Evolutionary conservation across 1,284 basidiomycete genomes (phyloP).

Genomic region (Cystobasidiaceae sp.): DNA sequence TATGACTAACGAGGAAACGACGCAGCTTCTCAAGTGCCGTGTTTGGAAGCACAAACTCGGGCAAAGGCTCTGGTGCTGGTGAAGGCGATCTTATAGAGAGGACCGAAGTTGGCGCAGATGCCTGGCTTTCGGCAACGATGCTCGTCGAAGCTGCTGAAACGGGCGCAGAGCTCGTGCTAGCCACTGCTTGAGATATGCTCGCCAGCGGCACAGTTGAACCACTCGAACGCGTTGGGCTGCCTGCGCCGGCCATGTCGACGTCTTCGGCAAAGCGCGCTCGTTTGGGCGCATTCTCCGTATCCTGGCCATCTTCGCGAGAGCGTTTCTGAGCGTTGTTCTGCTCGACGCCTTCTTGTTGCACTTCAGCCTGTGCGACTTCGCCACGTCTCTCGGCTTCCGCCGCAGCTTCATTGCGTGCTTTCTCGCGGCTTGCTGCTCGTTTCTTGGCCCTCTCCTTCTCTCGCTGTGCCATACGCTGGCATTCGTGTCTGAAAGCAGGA

Average conservation of each 20-base stretch:
- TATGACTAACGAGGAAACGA: conserved; percentile 53
- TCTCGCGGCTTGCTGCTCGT: conserved; percentile 49
- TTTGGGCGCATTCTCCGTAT: conserved; percentile 32
- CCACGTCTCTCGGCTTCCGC: neutral
- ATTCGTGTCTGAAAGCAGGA: conserved; percentile 71
- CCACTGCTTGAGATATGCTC: neutral
- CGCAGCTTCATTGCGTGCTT: neutral
- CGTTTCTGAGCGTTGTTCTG: conserved; percentile 42
- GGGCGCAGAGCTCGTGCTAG: neutral
- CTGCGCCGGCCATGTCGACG: conserved; percentile 8
- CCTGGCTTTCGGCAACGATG: neutral
- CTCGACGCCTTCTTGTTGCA: conserved; percentile 56
- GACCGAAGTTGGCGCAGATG: neutral
- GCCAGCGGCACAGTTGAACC: neutral
- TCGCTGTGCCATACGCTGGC: conserved; percentile 77
- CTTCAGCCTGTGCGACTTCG: conserved; percentile 50
- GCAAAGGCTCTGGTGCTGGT: conserved; percentile 40
- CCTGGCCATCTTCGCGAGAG: conserved; percentile 33
- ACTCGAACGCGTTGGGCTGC: conserved; percentile 5
- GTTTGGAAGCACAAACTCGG: conserved; percentile 57
- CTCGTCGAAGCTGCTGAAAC: neutral
- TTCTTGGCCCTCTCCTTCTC: conserved; percentile 66
- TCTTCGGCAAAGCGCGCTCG: conserved; percentile 9
- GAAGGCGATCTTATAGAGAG: conserved; percentile 7
- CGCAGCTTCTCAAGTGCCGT: conserved; percentile 52